A percentile compares a stretch with the other conserved stretches of the same genome.
Conservation (phyloP, 441 rosid genomes). For the Pelargonium exstipulatum region DNA sequence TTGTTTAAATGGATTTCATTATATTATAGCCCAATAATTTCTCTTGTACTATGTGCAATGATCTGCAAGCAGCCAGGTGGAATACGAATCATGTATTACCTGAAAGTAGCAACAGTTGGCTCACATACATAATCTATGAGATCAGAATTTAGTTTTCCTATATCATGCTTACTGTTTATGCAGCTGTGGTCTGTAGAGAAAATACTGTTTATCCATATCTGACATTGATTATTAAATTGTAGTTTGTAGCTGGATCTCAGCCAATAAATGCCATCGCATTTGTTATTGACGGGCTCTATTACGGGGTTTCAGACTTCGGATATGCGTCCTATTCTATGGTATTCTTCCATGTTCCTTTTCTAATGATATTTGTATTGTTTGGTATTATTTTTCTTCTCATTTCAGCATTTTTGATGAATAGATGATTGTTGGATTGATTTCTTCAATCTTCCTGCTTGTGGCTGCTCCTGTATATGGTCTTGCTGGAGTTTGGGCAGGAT, state of each 20-base stretch:
- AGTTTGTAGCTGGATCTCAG: constrained; percentile 96
- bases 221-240: constrained; percentile 23
- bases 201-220: constrained; percentile 13
- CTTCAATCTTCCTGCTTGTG: constrained; percentile 55
- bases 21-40: no score
- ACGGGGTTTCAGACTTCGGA: constrained; percentile 88
- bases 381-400: constrained; percentile 18
- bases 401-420: constrained; percentile 23
- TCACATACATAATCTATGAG: background rate
- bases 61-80: background rate
- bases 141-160: background rate
- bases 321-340: constrained; percentile 94
- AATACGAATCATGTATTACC: background rate
- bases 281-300: constrained; percentile 84
- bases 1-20: no score
- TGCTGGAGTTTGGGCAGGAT: constrained; percentile 79
- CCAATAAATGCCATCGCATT: constrained; percentile 91
- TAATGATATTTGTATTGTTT: background rate
- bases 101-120: background rate
- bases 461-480: constrained; percentile 73
- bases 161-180: constrained; percentile 13
- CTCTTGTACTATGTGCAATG: background rate
- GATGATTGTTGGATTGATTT: constrained; percentile 58
- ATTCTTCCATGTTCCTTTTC: constrained; percentile 16
- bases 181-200: constrained; percentile 7